Evolutionary conservation across 768 basidiomycete genomes (phyloP).

Genomic region (Ramaria sp.): DNA sequence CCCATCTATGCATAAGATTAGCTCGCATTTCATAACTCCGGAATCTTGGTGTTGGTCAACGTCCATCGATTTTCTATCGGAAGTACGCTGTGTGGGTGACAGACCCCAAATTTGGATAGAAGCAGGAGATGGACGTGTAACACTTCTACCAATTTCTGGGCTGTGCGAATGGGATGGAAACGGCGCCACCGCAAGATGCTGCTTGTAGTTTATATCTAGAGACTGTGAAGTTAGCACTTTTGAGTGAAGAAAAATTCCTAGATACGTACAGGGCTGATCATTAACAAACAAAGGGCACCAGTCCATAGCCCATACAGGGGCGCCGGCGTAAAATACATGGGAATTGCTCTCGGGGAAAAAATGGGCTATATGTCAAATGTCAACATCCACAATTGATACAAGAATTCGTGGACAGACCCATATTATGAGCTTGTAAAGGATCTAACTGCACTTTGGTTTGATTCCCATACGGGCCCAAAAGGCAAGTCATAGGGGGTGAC

Average conservation of each 20-base stretch:
- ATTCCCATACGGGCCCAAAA: slow-evolving; percentile 49
- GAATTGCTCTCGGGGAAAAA: slow-evolving; percentile 47
- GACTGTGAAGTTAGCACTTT: background rate
- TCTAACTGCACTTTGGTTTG: slow-evolving; percentile 39
- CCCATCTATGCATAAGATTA: slow-evolving; percentile 75
- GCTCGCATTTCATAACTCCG: slow-evolving; percentile 61
- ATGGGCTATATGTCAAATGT: slow-evolving; percentile 33
- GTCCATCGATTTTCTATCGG: slow-evolving; percentile 5
- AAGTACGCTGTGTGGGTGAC: slow-evolving; percentile 1
- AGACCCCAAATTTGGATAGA: slow-evolving; percentile 86
- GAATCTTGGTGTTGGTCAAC: slow-evolving; percentile 16
- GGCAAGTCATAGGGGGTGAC: slow-evolving; percentile 47
- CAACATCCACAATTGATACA: background rate
- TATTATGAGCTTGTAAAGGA: slow-evolving; percentile 45
- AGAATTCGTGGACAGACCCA: slow-evolving; percentile 34
- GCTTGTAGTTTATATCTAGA: slow-evolving; percentile 43
- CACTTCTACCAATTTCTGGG: slow-evolving; percentile 54
- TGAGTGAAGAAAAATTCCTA: background rate
- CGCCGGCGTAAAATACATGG: slow-evolving; percentile 77
- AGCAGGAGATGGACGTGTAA: slow-evolving; percentile 41
- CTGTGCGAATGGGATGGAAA: slow-evolving; percentile 54
- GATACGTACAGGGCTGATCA: slow-evolving; percentile 40
- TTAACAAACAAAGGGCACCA: slow-evolving; percentile 79
- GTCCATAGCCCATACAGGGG: slow-evolving; percentile 82
- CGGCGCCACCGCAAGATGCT: slow-evolving; percentile 79